A percentile compares a stretch with the other conserved stretches of the same genome.
Conservation (phyloP, 192 early-diverging fungal species). For the Entophlyctis helioformis region DNA sequence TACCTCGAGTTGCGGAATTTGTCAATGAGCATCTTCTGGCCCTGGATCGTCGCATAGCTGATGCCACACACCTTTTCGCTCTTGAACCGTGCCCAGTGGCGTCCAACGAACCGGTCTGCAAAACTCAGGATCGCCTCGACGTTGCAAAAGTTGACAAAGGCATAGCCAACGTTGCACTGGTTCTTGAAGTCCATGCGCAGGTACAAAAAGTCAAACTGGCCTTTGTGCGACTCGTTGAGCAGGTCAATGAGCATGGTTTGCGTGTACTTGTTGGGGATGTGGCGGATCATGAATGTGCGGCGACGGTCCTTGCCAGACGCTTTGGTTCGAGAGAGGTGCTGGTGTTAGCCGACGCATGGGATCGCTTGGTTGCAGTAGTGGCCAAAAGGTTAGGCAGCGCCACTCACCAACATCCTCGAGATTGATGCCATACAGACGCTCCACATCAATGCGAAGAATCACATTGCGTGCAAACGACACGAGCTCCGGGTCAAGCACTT, state of each 20-base stretch:
- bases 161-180: slow-evolving; percentile 71
- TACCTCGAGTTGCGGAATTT: slow-evolving; percentile 72
- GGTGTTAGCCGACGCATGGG: too few species aligned
- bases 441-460: too few species aligned
- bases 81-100: slow-evolving; percentile 66
- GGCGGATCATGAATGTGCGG: slow-evolving; percentile 82
- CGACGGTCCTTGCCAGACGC: too few species aligned
- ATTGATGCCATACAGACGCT: too few species aligned
- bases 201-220: slow-evolving; percentile 62
- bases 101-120: slow-evolving; percentile 52
- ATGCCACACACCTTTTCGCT: slow-evolving; percentile 64
- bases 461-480: too few species aligned
- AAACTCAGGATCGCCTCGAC: slow-evolving; percentile 54
- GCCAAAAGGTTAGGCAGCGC: too few species aligned
- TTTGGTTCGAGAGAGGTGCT: too few species aligned
- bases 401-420: too few species aligned
- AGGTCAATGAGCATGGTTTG: slow-evolving; percentile 66
- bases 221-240: slow-evolving; percentile 58
- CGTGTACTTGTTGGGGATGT: slow-evolving; percentile 80
- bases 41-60: slow-evolving; percentile 74
- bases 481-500: too few species aligned
- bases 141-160: slow-evolving; percentile 51
- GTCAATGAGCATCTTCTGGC: slow-evolving; percentile 53
- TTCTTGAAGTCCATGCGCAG: slow-evolving; percentile 82
- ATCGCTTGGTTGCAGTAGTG: too few species aligned